Base-by-base conservation (phyloP, 2,329 filamentous ascomycete genomes). In the Cladosporium cucumerinum region DNA sequence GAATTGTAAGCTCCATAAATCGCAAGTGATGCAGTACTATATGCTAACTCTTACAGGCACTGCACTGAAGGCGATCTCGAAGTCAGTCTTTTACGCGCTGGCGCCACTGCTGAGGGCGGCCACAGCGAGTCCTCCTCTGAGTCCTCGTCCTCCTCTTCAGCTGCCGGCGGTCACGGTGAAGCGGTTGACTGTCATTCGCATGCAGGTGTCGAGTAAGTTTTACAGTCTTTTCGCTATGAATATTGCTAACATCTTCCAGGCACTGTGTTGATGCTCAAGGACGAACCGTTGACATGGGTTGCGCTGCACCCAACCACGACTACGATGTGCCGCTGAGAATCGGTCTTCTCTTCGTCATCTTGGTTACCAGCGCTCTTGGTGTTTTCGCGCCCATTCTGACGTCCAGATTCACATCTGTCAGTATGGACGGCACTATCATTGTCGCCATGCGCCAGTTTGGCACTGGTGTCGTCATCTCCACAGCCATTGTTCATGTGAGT, bases 401-500 rank as follows among this genome's bases (percentile, higher is more conserved):
- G 25, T 81, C 83, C 3, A 83, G 82, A 14, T 82, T 88, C 63
- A 82, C 88, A 57, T 82, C 85, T 4, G 75, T 80, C 34, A 83
- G 81, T 1, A 71, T 79, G 39, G 78, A 79, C 32, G 76, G 77
- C 28, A 74, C 84, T 6, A 70, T 85, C 12, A 87, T 91, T 70
- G 84, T 86, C 4, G 73, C 89, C 5, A 78, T 93, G 64, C 90
- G 91, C 77, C 90, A 82, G 63, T 91, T 91, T 69, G 89, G 89
- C 3, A 91, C 89, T 0, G 89, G 89, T 14, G 85, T 91, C 68
- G 87, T 92, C 74, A 84, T 91, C 48, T 86, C 89, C 0, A 91
- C 89, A 0, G 89, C 88, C 0, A 89, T 62, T 46, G 60, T 62
- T 7, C 60, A 62, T 12, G 60, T 62, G 32, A 28, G 60, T 62